Evolutionary conservation across 2,329 filamentous ascomycete genomes (phyloP).

Genomic region (Ascochyta koolunga): DNA sequence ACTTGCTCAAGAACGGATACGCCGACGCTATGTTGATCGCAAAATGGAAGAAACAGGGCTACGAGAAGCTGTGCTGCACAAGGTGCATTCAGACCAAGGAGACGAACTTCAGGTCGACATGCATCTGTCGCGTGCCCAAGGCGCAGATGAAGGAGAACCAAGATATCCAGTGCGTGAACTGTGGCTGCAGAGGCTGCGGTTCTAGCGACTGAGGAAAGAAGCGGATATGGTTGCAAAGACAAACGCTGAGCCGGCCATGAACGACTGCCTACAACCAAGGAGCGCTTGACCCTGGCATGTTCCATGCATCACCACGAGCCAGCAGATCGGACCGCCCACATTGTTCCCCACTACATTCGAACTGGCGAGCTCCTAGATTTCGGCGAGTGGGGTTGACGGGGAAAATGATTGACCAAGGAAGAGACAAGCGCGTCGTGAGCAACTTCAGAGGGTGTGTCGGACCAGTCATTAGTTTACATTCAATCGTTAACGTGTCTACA

Average conservation of each 20-base stretch:
- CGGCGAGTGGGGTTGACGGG: not conserved
- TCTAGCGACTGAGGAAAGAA: constrained; percentile 71
- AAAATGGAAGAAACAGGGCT: constrained; percentile 99
- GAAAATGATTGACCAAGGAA: not conserved
- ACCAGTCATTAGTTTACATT: constrained; percentile 21
- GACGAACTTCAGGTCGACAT: constrained; percentile 97
- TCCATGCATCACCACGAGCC: not conserved
- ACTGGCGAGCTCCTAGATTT: not conserved
- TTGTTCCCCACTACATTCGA: not conserved
- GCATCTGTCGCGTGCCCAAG: constrained; percentile 92
- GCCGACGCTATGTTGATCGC: constrained; percentile 95
- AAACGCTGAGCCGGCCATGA: not conserved
- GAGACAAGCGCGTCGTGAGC: not conserved
- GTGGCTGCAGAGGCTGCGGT: constrained; percentile 88
- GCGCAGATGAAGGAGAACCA: constrained; percentile 88
- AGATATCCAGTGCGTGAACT: constrained; percentile 91
- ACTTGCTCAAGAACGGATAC: constrained; percentile 94
- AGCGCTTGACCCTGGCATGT: not conserved
- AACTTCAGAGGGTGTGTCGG: constrained; percentile 28
- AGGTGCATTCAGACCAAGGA: constrained; percentile 99
- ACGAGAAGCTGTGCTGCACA: constrained; percentile 97
- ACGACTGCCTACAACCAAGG: not conserved
- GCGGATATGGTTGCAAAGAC: not conserved
- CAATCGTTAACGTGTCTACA: constrained; percentile 35
- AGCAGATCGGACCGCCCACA: not conserved